These are phyloP conservation scores for Echinochloa phyllopogon DNA, from an alignment of 176 grass and related monocot genomes.

Conservation along the genomic window DNA sequence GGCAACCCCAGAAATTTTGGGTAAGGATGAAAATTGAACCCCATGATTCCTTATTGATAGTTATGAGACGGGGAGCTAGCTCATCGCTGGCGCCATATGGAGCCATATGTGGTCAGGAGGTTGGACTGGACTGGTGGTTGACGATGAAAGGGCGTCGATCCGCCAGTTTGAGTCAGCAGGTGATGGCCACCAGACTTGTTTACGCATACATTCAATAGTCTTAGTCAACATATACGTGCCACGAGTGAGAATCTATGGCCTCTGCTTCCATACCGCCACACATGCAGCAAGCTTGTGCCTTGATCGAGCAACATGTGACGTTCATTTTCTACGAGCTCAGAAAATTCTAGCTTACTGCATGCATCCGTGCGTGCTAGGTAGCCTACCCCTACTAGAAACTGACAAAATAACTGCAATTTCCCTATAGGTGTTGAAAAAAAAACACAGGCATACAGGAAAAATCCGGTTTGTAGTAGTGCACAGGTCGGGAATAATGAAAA, in stretches of 20 bases:
- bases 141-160: conserved; percentile 7
- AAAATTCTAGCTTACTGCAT: background rate
- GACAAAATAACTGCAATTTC: too few relatives aligned
- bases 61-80: background rate
- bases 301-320: background rate
- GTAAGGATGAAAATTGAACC: too few relatives aligned
- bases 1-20: too few relatives aligned
- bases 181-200: background rate
- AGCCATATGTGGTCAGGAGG: background rate
- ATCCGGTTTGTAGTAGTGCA: too few relatives aligned
- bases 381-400: background rate
- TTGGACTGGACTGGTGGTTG: conserved; percentile 2
- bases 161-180: background rate
- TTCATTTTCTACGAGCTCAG: background rate
- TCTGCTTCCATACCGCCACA: conserved; percentile 1
- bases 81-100: background rate
- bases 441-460: too few relatives aligned
- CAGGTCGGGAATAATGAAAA: background rate
- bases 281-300: background rate
- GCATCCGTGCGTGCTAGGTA: background rate
- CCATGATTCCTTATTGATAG: too few relatives aligned
- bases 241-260: background rate
- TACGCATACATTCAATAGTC: background rate
- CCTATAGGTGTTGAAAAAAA: too few relatives aligned
- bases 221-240: conserved; percentile 10